phyloP scores from a whole-genome alignment of 257 asterid species.

The Verbascum thapsus region DNA sequence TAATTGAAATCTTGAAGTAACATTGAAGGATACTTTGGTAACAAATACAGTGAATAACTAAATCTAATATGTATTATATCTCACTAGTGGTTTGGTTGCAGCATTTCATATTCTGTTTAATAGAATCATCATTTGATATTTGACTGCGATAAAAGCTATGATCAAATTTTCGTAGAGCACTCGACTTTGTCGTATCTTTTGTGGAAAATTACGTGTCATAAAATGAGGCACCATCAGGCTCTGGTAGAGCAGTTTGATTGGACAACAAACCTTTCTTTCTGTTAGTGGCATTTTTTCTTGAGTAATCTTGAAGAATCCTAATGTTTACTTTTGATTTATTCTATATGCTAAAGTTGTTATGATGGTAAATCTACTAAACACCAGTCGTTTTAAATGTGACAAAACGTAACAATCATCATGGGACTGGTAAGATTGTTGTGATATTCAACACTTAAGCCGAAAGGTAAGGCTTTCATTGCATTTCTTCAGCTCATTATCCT shows the following conservation, averaged over 20 bases:
- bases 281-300: constrained; percentile 51
- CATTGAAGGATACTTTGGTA: constrained; percentile 2
- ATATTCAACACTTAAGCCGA: constrained; percentile 59
- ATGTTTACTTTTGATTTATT: constrained; percentile 25
- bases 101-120: constrained; percentile 32
- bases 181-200: constrained; percentile 39
- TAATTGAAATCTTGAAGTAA: not conserved
- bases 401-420: constrained; percentile 46
- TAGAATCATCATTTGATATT: constrained; percentile 37
- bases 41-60: not conserved
- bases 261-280: constrained; percentile 40
- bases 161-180: constrained; percentile 26
- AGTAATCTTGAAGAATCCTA: constrained; percentile 42
- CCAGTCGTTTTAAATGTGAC: constrained; percentile 37
- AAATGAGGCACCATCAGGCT: constrained; percentile 31
- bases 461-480: constrained; percentile 48
- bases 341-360: constrained; percentile 36
- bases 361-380: constrained; percentile 31
- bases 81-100: constrained; percentile 36
- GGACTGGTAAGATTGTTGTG: constrained; percentile 39
- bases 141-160: constrained; percentile 39
- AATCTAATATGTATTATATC: not conserved
- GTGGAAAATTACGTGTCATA: constrained; percentile 48
- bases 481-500: constrained; percentile 39
- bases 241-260: constrained; percentile 38